These are phyloP conservation scores for Teunomyces kruisii DNA, from an alignment of 805 yeast genomes.

Conservation along the genomic window DNA sequence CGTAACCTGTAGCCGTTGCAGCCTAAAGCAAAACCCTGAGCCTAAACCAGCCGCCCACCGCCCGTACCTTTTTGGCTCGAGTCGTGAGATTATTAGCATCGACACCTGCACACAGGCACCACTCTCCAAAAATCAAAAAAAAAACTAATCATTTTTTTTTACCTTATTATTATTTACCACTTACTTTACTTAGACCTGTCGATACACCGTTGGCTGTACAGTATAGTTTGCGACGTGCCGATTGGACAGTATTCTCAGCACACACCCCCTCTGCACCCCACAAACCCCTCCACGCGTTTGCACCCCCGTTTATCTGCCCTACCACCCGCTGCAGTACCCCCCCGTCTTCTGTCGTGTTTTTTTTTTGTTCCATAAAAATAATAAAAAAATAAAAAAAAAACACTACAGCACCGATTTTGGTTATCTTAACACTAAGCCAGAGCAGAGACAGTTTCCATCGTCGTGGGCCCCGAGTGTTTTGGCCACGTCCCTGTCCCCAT, in stretches of 20 bases:
- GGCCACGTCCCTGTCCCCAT: background rate
- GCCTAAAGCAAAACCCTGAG: too few relatives aligned
- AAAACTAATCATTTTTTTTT: background rate
- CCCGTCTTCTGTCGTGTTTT: background rate
- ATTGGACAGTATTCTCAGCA: background rate
- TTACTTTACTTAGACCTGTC: background rate
- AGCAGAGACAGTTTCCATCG: background rate
- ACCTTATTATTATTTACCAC: background rate
- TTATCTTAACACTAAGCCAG: background rate
- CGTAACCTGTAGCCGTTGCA: too few relatives aligned
- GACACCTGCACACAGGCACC: background rate
- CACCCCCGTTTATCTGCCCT: background rate
- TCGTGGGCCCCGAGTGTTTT: background rate
- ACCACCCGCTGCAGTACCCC: background rate
- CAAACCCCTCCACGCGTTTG: background rate
- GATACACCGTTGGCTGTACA: background rate
- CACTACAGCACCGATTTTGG: background rate
- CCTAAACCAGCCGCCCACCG: too few relatives aligned
- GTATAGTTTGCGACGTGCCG: background rate
- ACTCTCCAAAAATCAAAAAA: background rate
- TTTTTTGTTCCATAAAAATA: background rate
- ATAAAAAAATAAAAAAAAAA: conserved; percentile 2
- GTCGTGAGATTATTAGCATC: background rate
- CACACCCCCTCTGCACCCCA: background rate
- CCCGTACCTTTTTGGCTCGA: background rate